Conservation (phyloP, 179 eudicot species). For the Drosera spatulata region DNA sequence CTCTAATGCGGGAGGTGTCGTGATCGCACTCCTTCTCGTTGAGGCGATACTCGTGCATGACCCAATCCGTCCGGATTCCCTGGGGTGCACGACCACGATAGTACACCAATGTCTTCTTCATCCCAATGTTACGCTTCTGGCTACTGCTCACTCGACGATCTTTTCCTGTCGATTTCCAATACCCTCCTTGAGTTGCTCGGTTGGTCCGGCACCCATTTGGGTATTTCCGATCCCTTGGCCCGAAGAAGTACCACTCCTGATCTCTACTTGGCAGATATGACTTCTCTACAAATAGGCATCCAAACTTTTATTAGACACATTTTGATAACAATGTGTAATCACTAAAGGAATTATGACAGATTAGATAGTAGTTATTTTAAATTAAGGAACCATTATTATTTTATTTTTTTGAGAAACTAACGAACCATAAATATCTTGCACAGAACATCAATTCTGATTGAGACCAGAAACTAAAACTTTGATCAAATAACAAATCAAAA, state of each 20-base stretch:
- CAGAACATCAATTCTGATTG: no score
- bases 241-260: slow-evolving; percentile 13
- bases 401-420: no score
- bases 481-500: no score
- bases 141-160: slow-evolving; percentile 7
- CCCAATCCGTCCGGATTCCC: slow-evolving; percentile 12
- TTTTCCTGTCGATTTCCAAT: slow-evolving; percentile 15
- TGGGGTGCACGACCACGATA: slow-evolving; percentile 5
- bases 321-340: no score
- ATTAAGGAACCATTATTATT: no score
- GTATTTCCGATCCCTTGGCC: slow-evolving; percentile 10
- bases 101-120: slow-evolving; percentile 10
- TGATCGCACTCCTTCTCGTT: slow-evolving; percentile 8
- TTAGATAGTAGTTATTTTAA: no score
- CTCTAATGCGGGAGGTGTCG: slow-evolving; percentile 8
- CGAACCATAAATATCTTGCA: no score
- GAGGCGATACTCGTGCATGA: slow-evolving; percentile 13
- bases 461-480: no score
- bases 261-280: slow-evolving; percentile 12
- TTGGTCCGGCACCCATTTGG: slow-evolving; percentile 14
- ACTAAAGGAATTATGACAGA: no score
- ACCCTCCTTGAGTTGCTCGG: slow-evolving; percentile 10
- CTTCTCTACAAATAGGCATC: slow-evolving; percentile 1
- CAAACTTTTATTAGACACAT: neutral
- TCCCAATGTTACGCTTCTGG: slow-evolving; percentile 10